Percentiles rank a stretch among this genome's conserved stretches.
phyloP scores from a whole-genome alignment of 495 filamentous ascomycete genomes.

The Neurospora sp. region DNA sequence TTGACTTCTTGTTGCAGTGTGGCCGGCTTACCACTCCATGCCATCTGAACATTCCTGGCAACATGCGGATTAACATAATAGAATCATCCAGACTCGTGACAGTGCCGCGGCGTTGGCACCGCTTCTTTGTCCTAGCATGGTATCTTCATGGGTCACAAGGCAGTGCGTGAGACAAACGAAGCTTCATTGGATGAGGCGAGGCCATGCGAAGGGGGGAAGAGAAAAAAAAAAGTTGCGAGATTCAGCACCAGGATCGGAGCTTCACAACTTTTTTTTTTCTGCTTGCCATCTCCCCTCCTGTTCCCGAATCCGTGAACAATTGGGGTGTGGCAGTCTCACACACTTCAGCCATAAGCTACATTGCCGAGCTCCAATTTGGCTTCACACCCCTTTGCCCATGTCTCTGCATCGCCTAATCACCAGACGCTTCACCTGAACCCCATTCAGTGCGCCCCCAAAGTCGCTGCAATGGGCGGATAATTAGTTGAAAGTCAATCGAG shows the following conservation, averaged over 20 bases:
- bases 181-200: neutral
- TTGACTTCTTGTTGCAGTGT: neutral
- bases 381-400: neutral
- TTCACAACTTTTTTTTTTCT: neutral
- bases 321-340: neutral
- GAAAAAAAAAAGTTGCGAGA: neutral
- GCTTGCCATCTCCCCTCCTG: neutral
- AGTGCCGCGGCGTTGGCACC: neutral
- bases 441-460: neutral
- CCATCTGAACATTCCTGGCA: neutral
- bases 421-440: neutral
- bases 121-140: neutral
- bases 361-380: conserved; percentile 1
- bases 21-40: neutral
- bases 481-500: neutral
- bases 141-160: neutral
- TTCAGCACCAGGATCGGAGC: neutral
- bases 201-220: neutral
- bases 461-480: neutral
- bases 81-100: neutral
- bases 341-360: neutral
- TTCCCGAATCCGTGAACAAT: neutral
- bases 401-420: conserved; percentile 4
- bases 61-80: neutral
- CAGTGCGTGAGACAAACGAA: neutral